Percentiles rank a stretch among this genome's conserved stretches.
Evolutionary conservation across 441 rosid genomes (phyloP).

Genomic region (Brassica hybrid): DNA sequence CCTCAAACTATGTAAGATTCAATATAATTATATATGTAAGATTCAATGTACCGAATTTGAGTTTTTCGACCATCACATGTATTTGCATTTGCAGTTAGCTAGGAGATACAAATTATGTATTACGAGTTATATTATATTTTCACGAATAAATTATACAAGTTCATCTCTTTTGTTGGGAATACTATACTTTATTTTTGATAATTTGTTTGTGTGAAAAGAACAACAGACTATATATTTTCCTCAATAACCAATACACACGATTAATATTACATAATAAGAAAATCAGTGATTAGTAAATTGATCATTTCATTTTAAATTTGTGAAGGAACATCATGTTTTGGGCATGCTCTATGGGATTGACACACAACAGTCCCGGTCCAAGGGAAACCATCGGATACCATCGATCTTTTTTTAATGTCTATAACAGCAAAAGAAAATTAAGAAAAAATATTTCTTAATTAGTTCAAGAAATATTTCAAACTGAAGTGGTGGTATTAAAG

Average conservation of each 20-base stretch:
- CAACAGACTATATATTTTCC: neutral
- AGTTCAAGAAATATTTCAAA: too few relatives aligned
- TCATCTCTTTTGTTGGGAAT: neutral
- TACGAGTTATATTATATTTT: neutral
- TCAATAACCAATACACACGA: neutral
- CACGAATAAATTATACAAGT: neutral
- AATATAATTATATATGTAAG: neutral
- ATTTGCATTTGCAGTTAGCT: neutral
- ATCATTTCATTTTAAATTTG: conserved; percentile 1
- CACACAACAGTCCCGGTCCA: conserved; percentile 6
- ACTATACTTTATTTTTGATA: neutral
- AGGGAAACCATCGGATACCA: neutral
- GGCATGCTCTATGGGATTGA: conserved; percentile 34
- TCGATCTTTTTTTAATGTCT: neutral
- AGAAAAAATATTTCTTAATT: too few relatives aligned
- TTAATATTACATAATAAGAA: neutral
- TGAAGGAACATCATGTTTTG: conserved; percentile 33
- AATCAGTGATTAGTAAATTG: neutral
- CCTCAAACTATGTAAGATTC: neutral
- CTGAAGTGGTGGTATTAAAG: too few relatives aligned
- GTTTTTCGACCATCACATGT: neutral
- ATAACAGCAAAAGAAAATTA: neutral
- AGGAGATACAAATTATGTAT: neutral
- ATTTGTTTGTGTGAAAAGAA: neutral
- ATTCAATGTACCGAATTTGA: neutral